Percentiles rank a stretch among this genome's conserved stretches.
phyloP scores from a whole-genome alignment of 2,329 filamentous ascomycete species.

The Microdochium trichocladiopsis region DNA sequence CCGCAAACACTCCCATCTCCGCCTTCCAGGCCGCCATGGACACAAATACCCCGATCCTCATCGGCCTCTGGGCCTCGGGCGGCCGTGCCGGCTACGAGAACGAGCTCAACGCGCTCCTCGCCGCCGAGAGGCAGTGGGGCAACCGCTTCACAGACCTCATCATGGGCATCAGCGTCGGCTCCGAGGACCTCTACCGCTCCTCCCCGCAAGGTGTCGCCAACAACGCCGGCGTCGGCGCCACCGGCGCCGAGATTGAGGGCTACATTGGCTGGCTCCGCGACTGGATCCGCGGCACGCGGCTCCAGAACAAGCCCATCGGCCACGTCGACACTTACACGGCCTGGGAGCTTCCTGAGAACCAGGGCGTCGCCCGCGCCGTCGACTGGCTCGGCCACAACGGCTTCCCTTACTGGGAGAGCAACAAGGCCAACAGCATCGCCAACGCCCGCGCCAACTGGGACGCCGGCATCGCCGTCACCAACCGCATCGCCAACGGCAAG shows the following conservation, averaged over 20 bases:
- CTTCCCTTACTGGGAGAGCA: constrained; percentile 21
- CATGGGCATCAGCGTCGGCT: constrained; percentile 20
- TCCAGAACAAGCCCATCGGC: constrained; percentile 17
- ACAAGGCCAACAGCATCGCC: constrained; percentile 17
- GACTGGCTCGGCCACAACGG: constrained; percentile 19
- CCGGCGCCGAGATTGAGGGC: constrained; percentile 14
- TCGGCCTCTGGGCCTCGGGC: constrained; percentile 20
- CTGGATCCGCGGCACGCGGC: constrained; percentile 13
- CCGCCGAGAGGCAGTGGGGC: constrained; percentile 11
- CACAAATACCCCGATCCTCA: constrained; percentile 16
- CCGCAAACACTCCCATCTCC: constrained; percentile 15
- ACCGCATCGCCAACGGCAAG: constrained; percentile 18
- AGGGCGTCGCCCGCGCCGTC: constrained; percentile 10
- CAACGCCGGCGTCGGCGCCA: constrained; percentile 16
- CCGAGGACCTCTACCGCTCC: constrained; percentile 20
- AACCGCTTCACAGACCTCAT: constrained; percentile 15
- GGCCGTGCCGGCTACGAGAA: constrained; percentile 14
- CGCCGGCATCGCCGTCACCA: constrained; percentile 14
- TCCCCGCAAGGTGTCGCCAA: constrained; percentile 14
- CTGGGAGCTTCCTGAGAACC: constrained; percentile 19
- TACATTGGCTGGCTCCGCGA: constrained; percentile 20
- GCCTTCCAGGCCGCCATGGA: constrained; percentile 21
- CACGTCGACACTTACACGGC: constrained; percentile 23
- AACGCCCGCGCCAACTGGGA: constrained; percentile 16
- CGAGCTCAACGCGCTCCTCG: constrained; percentile 16